A percentile compares a stretch with the other conserved stretches of the same genome.
These are phyloP conservation scores for Tylopilus vinaceipallidus DNA, from an alignment of 768 basidiomycete genomes.

Conservation along the genomic window DNA sequence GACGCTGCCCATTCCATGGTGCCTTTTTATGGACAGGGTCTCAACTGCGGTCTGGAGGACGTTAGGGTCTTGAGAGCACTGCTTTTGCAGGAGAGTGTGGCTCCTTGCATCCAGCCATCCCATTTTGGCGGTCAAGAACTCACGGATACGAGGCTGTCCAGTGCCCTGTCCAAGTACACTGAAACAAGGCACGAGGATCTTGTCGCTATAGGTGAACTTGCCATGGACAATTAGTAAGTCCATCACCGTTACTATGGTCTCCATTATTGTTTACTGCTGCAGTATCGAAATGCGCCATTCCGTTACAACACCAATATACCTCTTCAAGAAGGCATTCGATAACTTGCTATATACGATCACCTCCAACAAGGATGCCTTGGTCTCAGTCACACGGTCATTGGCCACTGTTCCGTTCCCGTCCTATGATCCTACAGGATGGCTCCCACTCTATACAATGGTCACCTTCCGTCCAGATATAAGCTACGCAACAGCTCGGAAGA, in stretches of 20 bases:
- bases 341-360: slow-evolving; percentile 66
- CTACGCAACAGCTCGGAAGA: slow-evolving; percentile 76
- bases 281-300: slow-evolving; percentile 95
- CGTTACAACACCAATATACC: slow-evolving; percentile 78
- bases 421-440: slow-evolving; percentile 70
- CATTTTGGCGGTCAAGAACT: slow-evolving; percentile 28
- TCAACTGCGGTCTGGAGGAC: slow-evolving; percentile 97
- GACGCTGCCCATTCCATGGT: slow-evolving; percentile 99
- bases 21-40: slow-evolving; percentile 96
- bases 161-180: slow-evolving; percentile 77
- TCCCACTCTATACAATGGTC: slow-evolving; percentile 95
- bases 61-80: slow-evolving; percentile 83
- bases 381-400: slow-evolving; percentile 45
- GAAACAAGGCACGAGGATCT: slow-evolving; percentile 83
- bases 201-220: slow-evolving; percentile 85
- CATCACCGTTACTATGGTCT: slow-evolving; percentile 25
- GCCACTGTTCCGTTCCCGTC: slow-evolving; percentile 58
- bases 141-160: slow-evolving; percentile 57
- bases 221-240: slow-evolving; percentile 95
- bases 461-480: slow-evolving; percentile 96
- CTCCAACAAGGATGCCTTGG: slow-evolving; percentile 45
- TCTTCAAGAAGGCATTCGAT: slow-evolving; percentile 79
- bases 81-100: slow-evolving; percentile 69
- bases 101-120: slow-evolving; percentile 36
- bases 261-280: slow-evolving; percentile 24